phyloP scores from a whole-genome alignment of 495 filamentous ascomycete genomes.

The Podospora tetraspora region DNA sequence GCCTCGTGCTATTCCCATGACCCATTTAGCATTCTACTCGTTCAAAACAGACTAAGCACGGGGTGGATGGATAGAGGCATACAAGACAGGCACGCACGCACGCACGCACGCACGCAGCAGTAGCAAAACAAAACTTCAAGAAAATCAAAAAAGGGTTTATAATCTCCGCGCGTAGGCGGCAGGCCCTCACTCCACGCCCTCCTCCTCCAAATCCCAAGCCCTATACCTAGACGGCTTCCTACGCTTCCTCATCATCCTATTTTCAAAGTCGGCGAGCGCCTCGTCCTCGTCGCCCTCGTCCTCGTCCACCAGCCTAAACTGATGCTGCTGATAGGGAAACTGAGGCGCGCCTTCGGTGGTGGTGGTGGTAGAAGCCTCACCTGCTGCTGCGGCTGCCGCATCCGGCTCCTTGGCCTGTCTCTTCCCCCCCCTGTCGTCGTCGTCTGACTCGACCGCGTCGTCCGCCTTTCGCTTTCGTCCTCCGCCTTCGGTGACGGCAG shows the following conservation, averaged over 20 bases:
- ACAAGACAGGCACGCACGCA: too few species aligned
- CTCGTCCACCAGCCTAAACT: conserved; percentile 17
- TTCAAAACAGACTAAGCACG: neutral
- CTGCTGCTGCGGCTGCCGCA: too few species aligned
- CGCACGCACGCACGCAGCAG: neutral
- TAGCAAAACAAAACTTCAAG: neutral
- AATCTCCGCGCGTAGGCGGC: too few species aligned
- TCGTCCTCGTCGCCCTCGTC: conserved; percentile 14
- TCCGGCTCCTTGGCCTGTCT: neutral
- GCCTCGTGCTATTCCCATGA: neutral
- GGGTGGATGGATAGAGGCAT: too few species aligned
- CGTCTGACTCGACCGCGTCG: conserved; percentile 9
- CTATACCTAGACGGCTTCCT: conserved; percentile 27
- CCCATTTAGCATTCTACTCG: neutral
- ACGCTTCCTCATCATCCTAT: conserved; percentile 13
- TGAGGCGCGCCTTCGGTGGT: neutral
- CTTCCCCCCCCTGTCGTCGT: neutral
- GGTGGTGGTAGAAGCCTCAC: neutral
- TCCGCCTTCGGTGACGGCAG: neutral
- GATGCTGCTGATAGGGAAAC: conserved; percentile 10
- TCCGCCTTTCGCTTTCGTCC: conserved; percentile 17
- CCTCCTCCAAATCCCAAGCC: conserved; percentile 8
- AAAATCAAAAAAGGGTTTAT: neutral
- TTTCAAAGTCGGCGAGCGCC: too few species aligned
- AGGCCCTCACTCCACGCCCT: neutral